A percentile compares a stretch with the other conserved stretches of the same genome.
These are phyloP conservation scores for Sporothrix sp. DNA, from an alignment of 2,329 filamentous ascomycete genomes.

Conservation along the genomic window DNA sequence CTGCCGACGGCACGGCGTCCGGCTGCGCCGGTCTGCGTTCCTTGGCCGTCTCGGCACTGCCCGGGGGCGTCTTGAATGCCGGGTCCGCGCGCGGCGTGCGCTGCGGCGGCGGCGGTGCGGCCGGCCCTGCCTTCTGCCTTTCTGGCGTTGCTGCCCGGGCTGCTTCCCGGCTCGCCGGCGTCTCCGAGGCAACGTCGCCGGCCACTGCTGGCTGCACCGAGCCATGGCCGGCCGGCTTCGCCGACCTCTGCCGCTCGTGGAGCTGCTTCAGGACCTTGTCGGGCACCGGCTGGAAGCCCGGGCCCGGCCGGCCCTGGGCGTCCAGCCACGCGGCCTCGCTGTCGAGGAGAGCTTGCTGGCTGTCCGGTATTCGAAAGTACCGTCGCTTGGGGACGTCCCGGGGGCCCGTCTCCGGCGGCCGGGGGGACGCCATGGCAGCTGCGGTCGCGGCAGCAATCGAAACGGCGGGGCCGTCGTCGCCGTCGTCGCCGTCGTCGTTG, in stretches of 20 bases:
- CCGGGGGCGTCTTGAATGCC: too few species aligned
- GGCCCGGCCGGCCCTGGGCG: neutral
- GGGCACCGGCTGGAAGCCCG: neutral
- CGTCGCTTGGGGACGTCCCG: slow-evolving; percentile 19
- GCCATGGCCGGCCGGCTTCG: too few species aligned
- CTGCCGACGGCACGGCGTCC: too few species aligned
- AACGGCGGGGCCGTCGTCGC: too few species aligned
- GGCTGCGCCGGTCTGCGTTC: too few species aligned
- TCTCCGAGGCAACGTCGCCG: too few species aligned
- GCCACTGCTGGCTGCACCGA: too few species aligned
- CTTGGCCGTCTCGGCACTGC: too few species aligned
- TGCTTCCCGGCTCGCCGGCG: too few species aligned
- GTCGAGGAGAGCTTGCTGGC: slow-evolving; percentile 31
- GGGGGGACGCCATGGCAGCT: too few species aligned
- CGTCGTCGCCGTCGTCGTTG: neutral
- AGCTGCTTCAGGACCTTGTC: neutral
- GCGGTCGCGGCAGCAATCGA: too few species aligned
- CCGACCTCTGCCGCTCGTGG: neutral
- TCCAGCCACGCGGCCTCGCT: slow-evolving; percentile 15
- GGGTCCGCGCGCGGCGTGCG: too few species aligned
- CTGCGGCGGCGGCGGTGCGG: neutral
- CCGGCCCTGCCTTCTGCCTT: neutral
- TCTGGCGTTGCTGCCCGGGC: neutral
- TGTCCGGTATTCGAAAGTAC: slow-evolving; percentile 27
- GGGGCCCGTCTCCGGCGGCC: neutral